Conservation (phyloP, 1,284 basidiomycete species). For the Austroboletus rostrupii region DNA sequence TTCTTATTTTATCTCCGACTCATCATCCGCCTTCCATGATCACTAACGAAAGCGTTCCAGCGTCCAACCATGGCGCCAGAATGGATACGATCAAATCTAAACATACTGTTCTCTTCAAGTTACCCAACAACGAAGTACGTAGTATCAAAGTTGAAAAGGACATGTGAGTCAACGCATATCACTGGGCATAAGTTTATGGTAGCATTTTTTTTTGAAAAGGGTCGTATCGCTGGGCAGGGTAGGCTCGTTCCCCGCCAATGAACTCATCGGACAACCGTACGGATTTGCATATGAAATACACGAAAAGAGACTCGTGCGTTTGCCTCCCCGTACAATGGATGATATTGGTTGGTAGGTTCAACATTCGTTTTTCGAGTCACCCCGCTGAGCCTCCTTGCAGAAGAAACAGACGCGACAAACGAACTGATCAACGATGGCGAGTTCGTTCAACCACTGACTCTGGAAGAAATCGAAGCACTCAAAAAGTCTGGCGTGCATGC, state of each 20-base stretch:
- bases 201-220: conserved; percentile 37
- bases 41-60: conserved; percentile 4
- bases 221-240: conserved; percentile 67
- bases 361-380: background rate
- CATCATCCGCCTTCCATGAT: conserved; percentile 11
- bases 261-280: conserved; percentile 70
- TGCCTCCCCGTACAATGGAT: conserved; percentile 61
- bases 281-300: conserved; percentile 76
- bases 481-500: conserved; percentile 75
- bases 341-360: conserved; percentile 59
- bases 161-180: conserved; percentile 43
- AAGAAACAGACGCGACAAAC: conserved; percentile 88
- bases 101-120: conserved; percentile 60
- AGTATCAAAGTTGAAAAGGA: conserved; percentile 63
- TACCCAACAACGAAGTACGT: conserved; percentile 69
- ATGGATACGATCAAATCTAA: conserved; percentile 48
- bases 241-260: conserved; percentile 66
- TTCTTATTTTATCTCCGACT: background rate
- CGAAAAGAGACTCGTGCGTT: conserved; percentile 58
- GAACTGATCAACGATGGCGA: conserved; percentile 83
- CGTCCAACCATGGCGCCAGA: conserved; percentile 15
- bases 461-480: conserved; percentile 77
- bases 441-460: conserved; percentile 73
- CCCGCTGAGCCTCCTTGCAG: conserved; percentile 37
- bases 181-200: background rate